Evolutionary conservation across 2,329 filamentous ascomycete species (phyloP).

Genomic region (Plenodomus tracheiphilus): DNA sequence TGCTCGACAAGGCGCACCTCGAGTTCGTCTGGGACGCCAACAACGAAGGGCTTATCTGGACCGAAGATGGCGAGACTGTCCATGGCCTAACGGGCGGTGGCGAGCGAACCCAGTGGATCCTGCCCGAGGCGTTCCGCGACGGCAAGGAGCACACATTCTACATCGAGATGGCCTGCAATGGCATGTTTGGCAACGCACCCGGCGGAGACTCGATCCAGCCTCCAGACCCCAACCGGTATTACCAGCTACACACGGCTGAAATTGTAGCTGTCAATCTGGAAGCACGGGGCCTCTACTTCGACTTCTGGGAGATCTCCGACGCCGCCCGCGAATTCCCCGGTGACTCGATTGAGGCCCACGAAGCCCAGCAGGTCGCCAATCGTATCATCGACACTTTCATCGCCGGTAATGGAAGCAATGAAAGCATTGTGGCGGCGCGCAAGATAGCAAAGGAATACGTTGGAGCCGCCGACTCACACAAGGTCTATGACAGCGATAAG

Average conservation of each 20-base stretch:
- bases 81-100: conserved; percentile 90
- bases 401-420: conserved; percentile 70
- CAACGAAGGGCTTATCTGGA: conserved; percentile 95
- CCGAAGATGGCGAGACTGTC: conserved; percentile 81
- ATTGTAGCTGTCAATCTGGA: conserved; percentile 88
- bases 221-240: conserved; percentile 82
- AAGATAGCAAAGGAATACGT: conserved; percentile 83
- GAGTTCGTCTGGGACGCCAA: conserved; percentile 96
- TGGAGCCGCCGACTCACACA: conserved; percentile 77
- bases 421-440: conserved; percentile 77
- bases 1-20: conserved; percentile 77
- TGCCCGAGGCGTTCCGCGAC: conserved; percentile 79
- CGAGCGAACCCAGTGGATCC: conserved; percentile 87
- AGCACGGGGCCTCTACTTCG: conserved; percentile 80
- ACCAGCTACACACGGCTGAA: conserved; percentile 73
- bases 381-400: conserved; percentile 90
- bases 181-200: conserved; percentile 93
- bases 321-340: conserved; percentile 87
- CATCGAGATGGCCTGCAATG: conserved; percentile 98
- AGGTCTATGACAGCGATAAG: conserved; percentile 78
- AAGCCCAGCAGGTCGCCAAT: conserved; percentile 81
- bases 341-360: conserved; percentile 86
- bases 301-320: conserved; percentile 95
- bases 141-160: conserved; percentile 88
- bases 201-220: conserved; percentile 87